Evolutionary conservation across 202 grass and related monocot genomes (phyloP).

Genomic region (Carex arenaria): DNA sequence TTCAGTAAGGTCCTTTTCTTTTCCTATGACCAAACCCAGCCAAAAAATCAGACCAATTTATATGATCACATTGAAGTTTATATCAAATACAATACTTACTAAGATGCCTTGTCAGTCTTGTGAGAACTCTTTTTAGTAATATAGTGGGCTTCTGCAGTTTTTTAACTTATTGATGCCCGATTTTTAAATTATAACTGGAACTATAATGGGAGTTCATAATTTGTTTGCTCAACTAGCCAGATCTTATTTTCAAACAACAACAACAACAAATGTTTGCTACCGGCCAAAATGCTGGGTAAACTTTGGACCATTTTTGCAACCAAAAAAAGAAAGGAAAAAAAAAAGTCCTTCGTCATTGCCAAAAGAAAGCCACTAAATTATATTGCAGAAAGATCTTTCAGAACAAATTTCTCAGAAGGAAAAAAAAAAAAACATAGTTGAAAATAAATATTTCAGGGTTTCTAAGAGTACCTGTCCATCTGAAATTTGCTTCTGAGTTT

Average conservation of each 20-base stretch:
- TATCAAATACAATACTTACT: neutral
- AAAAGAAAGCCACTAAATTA: neutral
- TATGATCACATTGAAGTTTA: neutral
- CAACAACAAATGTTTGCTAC: neutral
- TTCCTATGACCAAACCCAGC: neutral
- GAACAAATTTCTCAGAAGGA: neutral
- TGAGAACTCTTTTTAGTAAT: too few species aligned
- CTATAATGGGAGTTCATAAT: neutral
- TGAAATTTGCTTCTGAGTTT: constrained; percentile 68
- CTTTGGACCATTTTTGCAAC: neutral
- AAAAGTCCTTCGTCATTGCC: neutral
- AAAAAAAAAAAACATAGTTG: neutral
- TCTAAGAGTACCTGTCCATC: constrained; percentile 57
- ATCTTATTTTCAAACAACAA: neutral
- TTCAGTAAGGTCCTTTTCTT: neutral
- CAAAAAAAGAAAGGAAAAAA: neutral
- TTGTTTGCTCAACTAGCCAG: neutral
- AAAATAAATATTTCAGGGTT: constrained; percentile 1
- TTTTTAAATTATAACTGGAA: neutral
- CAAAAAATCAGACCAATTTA: neutral
- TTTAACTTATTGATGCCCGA: neutral
- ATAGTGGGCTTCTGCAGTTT: too few species aligned
- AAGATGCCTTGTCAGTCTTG: too few species aligned
- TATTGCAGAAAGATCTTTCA: neutral
- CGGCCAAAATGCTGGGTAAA: neutral